Conservation (phyloP, 352 stramenopile genomes). For the Phytopythium chamaehyphon region DNA sequence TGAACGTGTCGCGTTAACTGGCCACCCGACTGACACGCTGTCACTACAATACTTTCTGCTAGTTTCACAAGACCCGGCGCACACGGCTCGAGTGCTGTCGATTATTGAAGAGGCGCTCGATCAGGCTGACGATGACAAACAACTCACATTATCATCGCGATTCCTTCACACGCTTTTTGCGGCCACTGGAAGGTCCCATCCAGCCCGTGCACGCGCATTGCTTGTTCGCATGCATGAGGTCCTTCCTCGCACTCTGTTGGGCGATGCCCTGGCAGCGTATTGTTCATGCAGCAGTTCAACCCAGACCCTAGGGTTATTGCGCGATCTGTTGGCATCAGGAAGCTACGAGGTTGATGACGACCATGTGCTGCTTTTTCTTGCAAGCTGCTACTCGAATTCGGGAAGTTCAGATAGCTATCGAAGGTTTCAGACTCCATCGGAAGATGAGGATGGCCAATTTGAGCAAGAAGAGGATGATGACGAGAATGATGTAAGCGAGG, state of each 20-base stretch:
- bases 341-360: constrained; percentile 41
- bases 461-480: not conserved
- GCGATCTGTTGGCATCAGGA: constrained; percentile 22
- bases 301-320: constrained; percentile 34
- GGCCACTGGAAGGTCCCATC: constrained; percentile 22
- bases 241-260: constrained; percentile 29
- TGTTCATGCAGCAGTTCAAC: constrained; percentile 36
- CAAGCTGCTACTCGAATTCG: constrained; percentile 24
- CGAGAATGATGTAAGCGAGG: constrained; percentile 1
- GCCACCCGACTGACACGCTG: constrained; percentile 31
- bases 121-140: constrained; percentile 4
- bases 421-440: not conserved
- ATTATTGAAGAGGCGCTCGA: constrained; percentile 30
- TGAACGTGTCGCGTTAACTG: constrained; percentile 27
- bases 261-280: constrained; percentile 50
- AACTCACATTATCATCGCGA: constrained; percentile 17
- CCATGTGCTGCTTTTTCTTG: constrained; percentile 58
- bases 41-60: constrained; percentile 42
- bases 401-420: not conserved
- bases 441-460: not conserved
- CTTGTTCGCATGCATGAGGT: constrained; percentile 36
- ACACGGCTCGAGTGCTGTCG: constrained; percentile 29
- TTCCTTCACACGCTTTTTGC: constrained; percentile 57
- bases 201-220: constrained; percentile 34
- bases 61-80: constrained; percentile 26